Evolutionary conservation across 352 stramenopile genomes (phyloP), one percentile per base, ranked within the genome.

Genomic region (Phytophthora chlamydospora): DNA sequence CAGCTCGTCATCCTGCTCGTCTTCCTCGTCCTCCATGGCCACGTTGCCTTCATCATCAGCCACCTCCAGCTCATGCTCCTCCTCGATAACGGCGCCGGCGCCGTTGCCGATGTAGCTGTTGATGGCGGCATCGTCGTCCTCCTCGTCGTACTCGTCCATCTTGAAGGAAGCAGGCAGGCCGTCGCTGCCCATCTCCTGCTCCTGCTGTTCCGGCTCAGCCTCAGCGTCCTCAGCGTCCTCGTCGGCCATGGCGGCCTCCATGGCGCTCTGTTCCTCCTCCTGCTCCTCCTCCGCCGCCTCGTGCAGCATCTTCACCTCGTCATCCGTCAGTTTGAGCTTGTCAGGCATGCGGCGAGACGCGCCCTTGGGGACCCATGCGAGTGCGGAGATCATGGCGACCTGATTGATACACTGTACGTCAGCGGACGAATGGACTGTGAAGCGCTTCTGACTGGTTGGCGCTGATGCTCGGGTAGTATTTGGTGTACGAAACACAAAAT

Each of bases 141-240:
- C 85, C 6, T 95, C 85, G 51, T 96, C 86, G 68, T 97, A 95
- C 46, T 96, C 81, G 58, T 96, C 85, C 85, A 95, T 95, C 62
- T 89, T 88, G 68, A 96, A 93, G 33, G 64, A 80, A 9, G 76
- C 54, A 9, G 87, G 83, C 56, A 92, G 65, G 3, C 78, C 78
- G 40, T 86, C 66, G 44, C 68, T 71, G 44, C 83, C 71, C 14
- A 68, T 64, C 10, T 75, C 71, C 31, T 62, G 39, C 14, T 70
- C 40, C 38, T 62, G 45, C 16, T 32, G 52, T 48, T 65, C 39
- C 42, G 62, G 62, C 7, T 71, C 56, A 11, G 27, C 43, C 42
- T 17, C 39, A 13, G 70, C 73, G 29, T 64, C 68, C 1, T 69
- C 72, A n/a, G n/a, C n/a, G 21, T 87, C 76, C 41, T 80, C 75